These are phyloP conservation scores for Scutellaria barbata DNA, from an alignment of 257 asterid genomes.

Conservation along the genomic window DNA sequence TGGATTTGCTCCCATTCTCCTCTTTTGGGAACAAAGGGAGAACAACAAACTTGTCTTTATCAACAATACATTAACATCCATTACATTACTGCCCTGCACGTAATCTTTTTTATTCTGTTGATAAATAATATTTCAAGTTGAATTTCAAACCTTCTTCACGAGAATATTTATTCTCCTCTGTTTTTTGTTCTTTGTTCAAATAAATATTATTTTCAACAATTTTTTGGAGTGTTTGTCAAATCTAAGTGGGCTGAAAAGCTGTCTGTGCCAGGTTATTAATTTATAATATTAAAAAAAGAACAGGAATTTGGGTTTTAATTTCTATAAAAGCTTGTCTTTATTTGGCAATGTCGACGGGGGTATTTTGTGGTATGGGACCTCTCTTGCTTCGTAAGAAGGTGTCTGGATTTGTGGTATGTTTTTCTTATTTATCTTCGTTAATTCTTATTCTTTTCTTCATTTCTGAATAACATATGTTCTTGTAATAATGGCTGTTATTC, in stretches of 20 bases:
- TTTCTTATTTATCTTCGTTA: not conserved
- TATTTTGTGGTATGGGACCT: conserved; percentile 58
- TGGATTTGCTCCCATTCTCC: conserved; percentile 53
- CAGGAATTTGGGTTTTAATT: conserved; percentile 23
- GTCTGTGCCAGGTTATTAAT: conserved; percentile 1
- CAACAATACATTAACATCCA: conserved; percentile 20
- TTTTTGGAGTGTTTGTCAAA: conserved; percentile 22
- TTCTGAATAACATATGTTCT: too few species aligned
- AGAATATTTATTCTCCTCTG: conserved; percentile 34
- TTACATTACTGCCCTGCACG: conserved; percentile 12
- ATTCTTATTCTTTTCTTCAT: not conserved
- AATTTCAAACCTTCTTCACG: conserved; percentile 41
- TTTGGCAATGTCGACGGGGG: conserved; percentile 52
- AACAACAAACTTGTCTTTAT: conserved; percentile 53
- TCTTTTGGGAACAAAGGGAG: conserved; percentile 60
- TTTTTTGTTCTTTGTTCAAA: conserved; percentile 24
- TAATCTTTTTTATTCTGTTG: not conserved
- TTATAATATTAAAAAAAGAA: not conserved
- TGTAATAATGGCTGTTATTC: not conserved
- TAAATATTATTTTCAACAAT: conserved; percentile 9
- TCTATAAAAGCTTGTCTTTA: conserved; percentile 35
- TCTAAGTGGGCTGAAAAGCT: conserved; percentile 25
- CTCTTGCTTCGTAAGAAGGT: conserved; percentile 49
- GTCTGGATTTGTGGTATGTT: conserved; percentile 53
- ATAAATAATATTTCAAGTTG: not conserved